Base-by-base conservation (phyloP, 176 grass and related monocot genomes). In the Eleusine indica region DNA sequence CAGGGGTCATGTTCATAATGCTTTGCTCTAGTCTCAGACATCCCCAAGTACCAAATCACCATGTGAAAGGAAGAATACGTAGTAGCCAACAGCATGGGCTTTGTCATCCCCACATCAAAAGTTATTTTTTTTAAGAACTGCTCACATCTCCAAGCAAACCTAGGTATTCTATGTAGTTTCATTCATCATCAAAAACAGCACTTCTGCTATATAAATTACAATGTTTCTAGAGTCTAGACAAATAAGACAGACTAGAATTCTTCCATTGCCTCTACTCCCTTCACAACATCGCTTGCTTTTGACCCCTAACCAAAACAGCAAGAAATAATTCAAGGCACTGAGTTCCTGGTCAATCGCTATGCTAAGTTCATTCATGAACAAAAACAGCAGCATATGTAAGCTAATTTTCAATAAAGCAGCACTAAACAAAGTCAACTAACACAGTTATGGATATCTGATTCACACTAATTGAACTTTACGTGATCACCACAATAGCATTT, bases 61-160 rank as follows among this genome's bases (percentile, higher is more conserved):
- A 82, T 75, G 19, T 74, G 49, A 82, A 80, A 13, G 52, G 51
- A 70, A 63, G 28, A 68, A 4, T 29, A 49, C 67, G 49, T 61
- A 82, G 38, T 40, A 77, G 38, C 1, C 66, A 74, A 74, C 7
- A 60, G 15, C 28, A 47, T 7, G 16, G 61, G 44, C 16, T 18
- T 66, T 35, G 64, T 57, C 7, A 66, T 73, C 58, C 21, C 73
- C 49, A 71, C 28, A 58, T 39, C 15, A 11, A 66, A 40, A 43
- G 25, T 70, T 21, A 15, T 13, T 13, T 43, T 61, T 83, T 79
- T 74, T 4, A 38, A n/a, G 77, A 35, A 64, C 37, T 53, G 39
- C 43, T 81, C 14, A 43, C 28, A 64, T 39, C 10, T 70, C 30
- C 66, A 89, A 65, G 15, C 0, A 35, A 71, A 67, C 7, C 5